Percentiles rank a stretch among this genome's conserved stretches.
These are phyloP conservation scores for Sugiyamaella novakii DNA, from an alignment of 1,139 yeast species.

Conservation along the genomic window DNA sequence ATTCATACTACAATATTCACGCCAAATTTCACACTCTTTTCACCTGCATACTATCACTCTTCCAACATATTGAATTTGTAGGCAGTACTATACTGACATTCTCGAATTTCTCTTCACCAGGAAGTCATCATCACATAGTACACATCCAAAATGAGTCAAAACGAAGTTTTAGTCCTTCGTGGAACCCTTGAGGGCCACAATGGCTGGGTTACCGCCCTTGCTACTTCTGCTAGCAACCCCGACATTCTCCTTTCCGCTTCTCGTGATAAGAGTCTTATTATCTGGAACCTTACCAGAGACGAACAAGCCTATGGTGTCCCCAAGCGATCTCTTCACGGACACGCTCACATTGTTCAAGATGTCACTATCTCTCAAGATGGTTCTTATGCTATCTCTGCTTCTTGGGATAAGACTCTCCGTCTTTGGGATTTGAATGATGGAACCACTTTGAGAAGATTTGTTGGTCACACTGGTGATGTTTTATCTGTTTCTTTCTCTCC, in stretches of 20 bases:
- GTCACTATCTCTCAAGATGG: conserved; percentile 98
- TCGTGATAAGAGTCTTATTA: conserved; percentile 97
- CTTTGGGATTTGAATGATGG: conserved; percentile 98
- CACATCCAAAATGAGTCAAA: conserved; percentile 35
- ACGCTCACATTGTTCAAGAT: conserved; percentile 98
- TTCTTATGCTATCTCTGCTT: conserved; percentile 96
- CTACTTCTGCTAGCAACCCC: conserved; percentile 98
- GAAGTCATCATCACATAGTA: conserved; percentile 13
- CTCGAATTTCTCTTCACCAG: conserved; percentile 13
- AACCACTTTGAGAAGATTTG: conserved; percentile 92
- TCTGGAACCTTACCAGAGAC: conserved; percentile 98
- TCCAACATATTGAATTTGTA: conserved; percentile 1
- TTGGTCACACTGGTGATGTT: conserved; percentile 98
- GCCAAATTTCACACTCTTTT: neutral
- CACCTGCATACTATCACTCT: conserved; percentile 3
- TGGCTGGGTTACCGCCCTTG: conserved; percentile 95
- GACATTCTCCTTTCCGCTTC: conserved; percentile 97
- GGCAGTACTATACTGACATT: conserved; percentile 4
- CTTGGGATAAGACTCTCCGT: conserved; percentile 99
- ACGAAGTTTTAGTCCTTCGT: conserved; percentile 97
- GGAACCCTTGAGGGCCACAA: conserved; percentile 90
- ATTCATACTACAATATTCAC: conserved; percentile 10
- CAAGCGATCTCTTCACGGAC: conserved; percentile 96
- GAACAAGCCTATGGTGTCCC: conserved; percentile 98
- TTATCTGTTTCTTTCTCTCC: conserved; percentile 95